A percentile compares a stretch with the other conserved stretches of the same genome.
phyloP scores from a whole-genome alignment of 2,329 filamentous ascomycete genomes.

The Rhexocercosporidium sp. region DNA sequence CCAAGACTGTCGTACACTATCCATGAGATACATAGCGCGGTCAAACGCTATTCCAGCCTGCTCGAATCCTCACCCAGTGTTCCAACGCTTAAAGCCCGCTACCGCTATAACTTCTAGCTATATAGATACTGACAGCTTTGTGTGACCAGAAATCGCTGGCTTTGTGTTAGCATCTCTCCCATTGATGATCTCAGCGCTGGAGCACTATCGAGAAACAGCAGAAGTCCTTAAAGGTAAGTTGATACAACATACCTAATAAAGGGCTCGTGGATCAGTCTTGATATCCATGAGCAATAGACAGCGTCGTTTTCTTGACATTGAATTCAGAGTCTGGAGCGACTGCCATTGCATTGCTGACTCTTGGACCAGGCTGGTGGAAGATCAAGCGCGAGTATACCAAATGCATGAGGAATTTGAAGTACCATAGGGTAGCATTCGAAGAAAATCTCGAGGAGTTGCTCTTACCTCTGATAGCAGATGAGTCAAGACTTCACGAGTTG shows the following conservation, averaged over 20 bases:
- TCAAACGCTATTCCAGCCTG: not conserved
- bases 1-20: not conserved
- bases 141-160: slow-evolving; percentile 23
- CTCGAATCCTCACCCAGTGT: not conserved
- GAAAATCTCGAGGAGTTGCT: slow-evolving; percentile 25
- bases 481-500: slow-evolving; percentile 15
- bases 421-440: slow-evolving; percentile 24
- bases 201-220: slow-evolving; percentile 26
- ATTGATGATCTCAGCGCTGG: slow-evolving; percentile 25
- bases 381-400: slow-evolving; percentile 26
- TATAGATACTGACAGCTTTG: slow-evolving; percentile 6
- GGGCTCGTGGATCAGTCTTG: too few species aligned
- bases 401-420: slow-evolving; percentile 26
- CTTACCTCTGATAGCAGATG: slow-evolving; percentile 27
- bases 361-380: slow-evolving; percentile 24
- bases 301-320: not conserved
- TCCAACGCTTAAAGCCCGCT: not conserved
- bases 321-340: not conserved
- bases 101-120: not conserved
- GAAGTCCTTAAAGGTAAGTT: slow-evolving; percentile 17
- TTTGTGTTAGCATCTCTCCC: slow-evolving; percentile 28
- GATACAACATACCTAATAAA: too few species aligned
- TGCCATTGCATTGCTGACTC: not conserved
- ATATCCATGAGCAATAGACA: too few species aligned
- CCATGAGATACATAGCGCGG: not conserved